These are phyloP conservation scores for Pezicula radicicola DNA, from an alignment of 2,329 filamentous ascomycete species.

Conservation along the genomic window DNA sequence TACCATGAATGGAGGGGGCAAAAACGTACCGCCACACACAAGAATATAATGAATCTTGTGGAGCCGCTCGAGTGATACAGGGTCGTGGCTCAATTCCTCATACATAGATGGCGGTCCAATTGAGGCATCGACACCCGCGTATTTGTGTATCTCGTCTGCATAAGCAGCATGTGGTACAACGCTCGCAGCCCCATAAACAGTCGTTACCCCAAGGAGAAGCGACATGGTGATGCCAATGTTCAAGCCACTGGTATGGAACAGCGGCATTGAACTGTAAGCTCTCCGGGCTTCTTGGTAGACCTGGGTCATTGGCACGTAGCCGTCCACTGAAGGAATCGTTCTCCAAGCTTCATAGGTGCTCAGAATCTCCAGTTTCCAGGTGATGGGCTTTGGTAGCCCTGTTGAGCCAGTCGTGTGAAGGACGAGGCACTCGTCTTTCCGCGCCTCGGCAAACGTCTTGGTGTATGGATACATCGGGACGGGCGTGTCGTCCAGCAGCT, in stretches of 20 bases:
- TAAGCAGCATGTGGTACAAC: constrained; percentile 18
- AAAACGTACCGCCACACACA: constrained; percentile 13
- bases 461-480: constrained; percentile 23
- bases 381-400: constrained; percentile 39
- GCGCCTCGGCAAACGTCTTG: constrained; percentile 31
- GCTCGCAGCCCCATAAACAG: constrained; percentile 16
- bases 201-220: constrained; percentile 16
- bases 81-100: constrained; percentile 16
- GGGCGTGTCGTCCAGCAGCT: constrained; percentile 23
- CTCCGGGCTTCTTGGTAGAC: constrained; percentile 22
- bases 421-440: constrained; percentile 34
- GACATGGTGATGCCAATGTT: constrained; percentile 18
- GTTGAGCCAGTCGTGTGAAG: constrained; percentile 42
- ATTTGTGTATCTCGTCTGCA: constrained; percentile 21
- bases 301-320: constrained; percentile 78
- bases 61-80: constrained; percentile 16
- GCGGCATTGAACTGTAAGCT: constrained; percentile 17
- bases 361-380: constrained; percentile 13
- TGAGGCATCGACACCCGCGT: constrained; percentile 18
- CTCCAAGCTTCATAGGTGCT: constrained; percentile 21
- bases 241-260: constrained; percentile 19
- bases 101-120: constrained; percentile 16
- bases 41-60: constrained; percentile 15
- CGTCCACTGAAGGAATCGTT: constrained; percentile 12
- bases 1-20: background rate